phyloP scores from a whole-genome alignment of 176 grass and related monocot species.

The Oryza nivara region DNA sequence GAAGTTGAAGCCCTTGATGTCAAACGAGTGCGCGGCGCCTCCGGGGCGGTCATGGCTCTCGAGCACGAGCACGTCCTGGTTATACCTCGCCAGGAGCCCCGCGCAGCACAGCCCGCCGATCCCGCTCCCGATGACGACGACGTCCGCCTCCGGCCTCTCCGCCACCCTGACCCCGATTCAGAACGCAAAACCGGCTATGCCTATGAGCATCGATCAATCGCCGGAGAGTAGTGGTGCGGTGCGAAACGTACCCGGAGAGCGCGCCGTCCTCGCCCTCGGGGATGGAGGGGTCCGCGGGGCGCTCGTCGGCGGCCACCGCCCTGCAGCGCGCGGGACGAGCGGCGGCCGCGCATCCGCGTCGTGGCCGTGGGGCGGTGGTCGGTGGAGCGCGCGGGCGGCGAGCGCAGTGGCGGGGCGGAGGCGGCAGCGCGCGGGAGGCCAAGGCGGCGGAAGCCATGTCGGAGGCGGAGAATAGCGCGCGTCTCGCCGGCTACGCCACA shows the following conservation, averaged over 20 bases:
- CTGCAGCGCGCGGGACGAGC: slow-evolving; percentile 3
- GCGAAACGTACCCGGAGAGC: slow-evolving; percentile 17
- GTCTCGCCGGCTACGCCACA: background rate
- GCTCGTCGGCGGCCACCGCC: slow-evolving; percentile 43
- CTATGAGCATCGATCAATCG: background rate
- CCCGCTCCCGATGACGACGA: slow-evolving; percentile 89
- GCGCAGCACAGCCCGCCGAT: slow-evolving; percentile 89
- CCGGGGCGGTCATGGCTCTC: slow-evolving; percentile 91
- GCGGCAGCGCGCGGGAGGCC: slow-evolving; percentile 32
- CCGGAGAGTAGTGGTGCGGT: too few relatives aligned
- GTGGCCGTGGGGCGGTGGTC: background rate
- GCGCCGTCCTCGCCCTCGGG: slow-evolving; percentile 41
- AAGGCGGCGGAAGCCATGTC: slow-evolving; percentile 47
- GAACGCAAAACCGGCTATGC: background rate
- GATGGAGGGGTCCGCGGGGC: slow-evolving; percentile 35
- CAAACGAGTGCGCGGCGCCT: slow-evolving; percentile 93
- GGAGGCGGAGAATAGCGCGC: background rate
- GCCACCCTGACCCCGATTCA: slow-evolving; percentile 23
- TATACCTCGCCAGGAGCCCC: slow-evolving; percentile 81
- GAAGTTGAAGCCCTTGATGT: slow-evolving; percentile 92
- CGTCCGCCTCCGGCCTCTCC: slow-evolving; percentile 80
- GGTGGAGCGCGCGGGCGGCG: background rate
- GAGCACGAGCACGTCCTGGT: slow-evolving; percentile 82
- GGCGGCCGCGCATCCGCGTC: background rate
- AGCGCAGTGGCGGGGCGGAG: background rate